Evolutionary conservation across 2,329 filamentous ascomycete genomes (phyloP).

Genomic region (Colletotrichum sp.): DNA sequence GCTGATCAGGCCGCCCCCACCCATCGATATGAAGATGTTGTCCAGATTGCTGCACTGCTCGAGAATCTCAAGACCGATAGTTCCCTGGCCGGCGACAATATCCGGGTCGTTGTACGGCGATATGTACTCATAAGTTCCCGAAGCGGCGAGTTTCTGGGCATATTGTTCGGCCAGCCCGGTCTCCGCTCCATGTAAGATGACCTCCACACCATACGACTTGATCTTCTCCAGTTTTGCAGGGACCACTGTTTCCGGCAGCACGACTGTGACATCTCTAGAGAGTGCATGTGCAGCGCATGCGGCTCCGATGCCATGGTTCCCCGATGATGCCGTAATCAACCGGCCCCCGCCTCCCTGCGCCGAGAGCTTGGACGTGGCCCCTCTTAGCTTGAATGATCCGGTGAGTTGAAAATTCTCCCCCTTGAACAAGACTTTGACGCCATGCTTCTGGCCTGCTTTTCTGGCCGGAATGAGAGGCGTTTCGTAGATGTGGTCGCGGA

Average conservation of each 20-base stretch:
- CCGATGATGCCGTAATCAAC: conserved; percentile 26
- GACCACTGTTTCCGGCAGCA: conserved; percentile 24
- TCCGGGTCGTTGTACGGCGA: conserved; percentile 28
- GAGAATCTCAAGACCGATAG: conserved; percentile 25
- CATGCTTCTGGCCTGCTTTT: neutral
- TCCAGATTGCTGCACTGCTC: conserved; percentile 25
- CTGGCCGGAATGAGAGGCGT: conserved; percentile 24
- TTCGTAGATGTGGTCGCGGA: conserved; percentile 25
- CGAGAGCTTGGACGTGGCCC: conserved; percentile 30
- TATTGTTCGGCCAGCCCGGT: conserved; percentile 26
- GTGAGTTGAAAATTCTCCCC: conserved; percentile 30
- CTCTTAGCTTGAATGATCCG: conserved; percentile 29
- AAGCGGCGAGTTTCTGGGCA: conserved; percentile 25
- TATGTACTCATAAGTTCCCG: conserved; percentile 25
- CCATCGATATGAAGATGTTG: conserved; percentile 28
- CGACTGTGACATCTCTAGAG: conserved; percentile 19
- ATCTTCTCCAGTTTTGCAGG: conserved; percentile 26
- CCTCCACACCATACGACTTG: conserved; percentile 21
- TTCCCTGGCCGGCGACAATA: conserved; percentile 24
- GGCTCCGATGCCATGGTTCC: conserved; percentile 27
- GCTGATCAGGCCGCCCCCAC: conserved; percentile 27
- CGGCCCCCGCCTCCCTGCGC: neutral
- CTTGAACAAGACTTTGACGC: conserved; percentile 25
- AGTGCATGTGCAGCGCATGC: conserved; percentile 20
- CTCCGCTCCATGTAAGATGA: conserved; percentile 26